Evolutionary conservation across 345 rosid species (phyloP).

Genomic region (Salix viminalis): DNA sequence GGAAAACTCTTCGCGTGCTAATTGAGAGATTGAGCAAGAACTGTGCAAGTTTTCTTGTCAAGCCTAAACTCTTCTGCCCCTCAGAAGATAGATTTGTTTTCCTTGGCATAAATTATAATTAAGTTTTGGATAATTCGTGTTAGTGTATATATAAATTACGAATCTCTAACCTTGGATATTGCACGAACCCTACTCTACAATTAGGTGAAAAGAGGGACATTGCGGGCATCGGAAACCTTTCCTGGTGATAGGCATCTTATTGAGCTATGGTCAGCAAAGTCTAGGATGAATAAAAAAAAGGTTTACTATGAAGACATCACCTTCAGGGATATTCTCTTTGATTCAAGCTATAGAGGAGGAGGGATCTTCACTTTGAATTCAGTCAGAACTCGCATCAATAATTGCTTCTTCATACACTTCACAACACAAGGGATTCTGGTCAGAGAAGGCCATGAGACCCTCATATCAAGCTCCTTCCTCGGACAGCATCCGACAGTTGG

Average conservation of each 20-base stretch:
- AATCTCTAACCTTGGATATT: too few relatives aligned
- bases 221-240: slow-evolving; percentile 57
- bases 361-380: slow-evolving; percentile 51
- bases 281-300: not conserved
- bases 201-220: slow-evolving; percentile 60
- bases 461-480: slow-evolving; percentile 47
- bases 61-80: too few relatives aligned
- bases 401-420: slow-evolving; percentile 67
- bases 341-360: slow-evolving; percentile 58
- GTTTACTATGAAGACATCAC: slow-evolving; percentile 57
- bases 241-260: slow-evolving; percentile 53
- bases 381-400: slow-evolving; percentile 44
- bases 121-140: too few relatives aligned
- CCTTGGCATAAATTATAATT: too few relatives aligned
- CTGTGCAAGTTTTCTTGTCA: too few relatives aligned
- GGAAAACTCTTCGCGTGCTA: too few relatives aligned
- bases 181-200: not conserved
- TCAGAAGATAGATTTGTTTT: too few relatives aligned
- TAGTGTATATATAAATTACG: too few relatives aligned
- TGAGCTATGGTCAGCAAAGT: slow-evolving; percentile 46
- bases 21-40: too few relatives aligned
- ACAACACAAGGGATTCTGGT: slow-evolving; percentile 58
- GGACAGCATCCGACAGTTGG: slow-evolving; percentile 64
- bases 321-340: slow-evolving; percentile 57
- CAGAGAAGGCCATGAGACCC: slow-evolving; percentile 61